Base-by-base conservation (phyloP, 2,329 filamentous ascomycete species). In the Alternaria conjuncta region DNA sequence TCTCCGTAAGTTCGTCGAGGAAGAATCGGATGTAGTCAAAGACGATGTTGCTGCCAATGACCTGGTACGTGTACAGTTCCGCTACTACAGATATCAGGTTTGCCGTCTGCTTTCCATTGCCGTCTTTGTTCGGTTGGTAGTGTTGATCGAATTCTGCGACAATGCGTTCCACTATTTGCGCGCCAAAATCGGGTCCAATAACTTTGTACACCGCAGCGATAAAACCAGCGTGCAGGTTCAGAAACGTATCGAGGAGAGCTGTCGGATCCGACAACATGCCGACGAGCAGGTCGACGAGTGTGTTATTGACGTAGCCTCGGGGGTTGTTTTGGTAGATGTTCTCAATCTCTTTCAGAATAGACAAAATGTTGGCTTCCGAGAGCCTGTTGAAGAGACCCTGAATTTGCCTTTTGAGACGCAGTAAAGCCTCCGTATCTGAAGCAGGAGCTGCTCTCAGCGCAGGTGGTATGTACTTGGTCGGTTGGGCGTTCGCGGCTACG, bases 361-460 rank as follows among this genome's bases (percentile, higher is more conserved):
- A 91, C 6, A 97, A 80, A 66, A 99, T 85, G 71, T 96, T 98
- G 41, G 93, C 89, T 76, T 98, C 95, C 0, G 96, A 97, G 30
- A 99, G 85, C 75, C 95, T 91, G 79, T 99, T 99, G 75, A 99
- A 86, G 18, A 96, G 86, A 75, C 96, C 95, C 77, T 98, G 94
- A 0, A 93, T 85, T 74, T 96, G 93, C 65, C 93, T 89, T 62
- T 89, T 89, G 54, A 99, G 83, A 43, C 91, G 89, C 12, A 85
- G 84, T 51, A 92, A 83, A 45, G 86, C 83, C 77, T 96, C 92
- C 2, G 87, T 85, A 67, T 92, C 89, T 0, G 88, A 87, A 1
- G 86, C 84, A 3, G 87, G 81, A 32, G 86, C 82, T 69, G 86
- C 89, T 50, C 94, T 88, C 57, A 96, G 82, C 1, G 94, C 97